Evolutionary conservation across 768 basidiomycete species (phyloP), one percentile per base, ranked within the genome.

Genomic region (Boletus insuetus): DNA sequence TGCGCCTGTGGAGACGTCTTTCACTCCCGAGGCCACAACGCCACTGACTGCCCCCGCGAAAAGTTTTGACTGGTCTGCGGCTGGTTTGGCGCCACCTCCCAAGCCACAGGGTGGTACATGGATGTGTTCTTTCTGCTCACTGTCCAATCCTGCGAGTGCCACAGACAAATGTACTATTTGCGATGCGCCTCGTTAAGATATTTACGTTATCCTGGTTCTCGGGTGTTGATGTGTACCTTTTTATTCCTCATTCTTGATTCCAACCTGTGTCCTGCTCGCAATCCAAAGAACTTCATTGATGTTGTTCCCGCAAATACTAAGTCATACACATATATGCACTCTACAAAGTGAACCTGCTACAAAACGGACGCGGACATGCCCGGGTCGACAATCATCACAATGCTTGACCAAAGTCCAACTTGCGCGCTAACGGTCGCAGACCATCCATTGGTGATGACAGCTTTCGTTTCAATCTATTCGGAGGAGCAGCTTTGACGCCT

Each of bases 401-500:
- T 4, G 50, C 75, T 62, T 80, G 82, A 42, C 81, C 79, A 58
- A 92, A 91, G 68, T 92, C 90, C 49, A 92, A 72, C 52, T 81
- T 79, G 29, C 90, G 80, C 6, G 88, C 86, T 50, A 90, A 79
- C 11, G 85, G 80, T 37, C 86, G 77, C 6, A 75, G 63, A 40
- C 77, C 78, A 14, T 83, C 80, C 24, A 59, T 56, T 0, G 82
- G 79, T 11, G 84, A 85, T 29, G 81, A 74, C 38, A 86, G 75
- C 64, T 90, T 93, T 47, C 90, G 81, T 68, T 91, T 93, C 26
- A 86, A 74, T 52, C 77, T 79, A 58, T 80, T 84, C 4, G 73
- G 77, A 66, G 70, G 77, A 63, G 60, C 70, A 4, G 80, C 82
- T 62, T 80, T 85, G 32, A 77, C 79, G 11, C 75, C 80, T 5